These are phyloP conservation scores for Bolboschoenus planiculmis DNA, from an alignment of 176 grass and related monocot genomes.

Conservation along the genomic window DNA sequence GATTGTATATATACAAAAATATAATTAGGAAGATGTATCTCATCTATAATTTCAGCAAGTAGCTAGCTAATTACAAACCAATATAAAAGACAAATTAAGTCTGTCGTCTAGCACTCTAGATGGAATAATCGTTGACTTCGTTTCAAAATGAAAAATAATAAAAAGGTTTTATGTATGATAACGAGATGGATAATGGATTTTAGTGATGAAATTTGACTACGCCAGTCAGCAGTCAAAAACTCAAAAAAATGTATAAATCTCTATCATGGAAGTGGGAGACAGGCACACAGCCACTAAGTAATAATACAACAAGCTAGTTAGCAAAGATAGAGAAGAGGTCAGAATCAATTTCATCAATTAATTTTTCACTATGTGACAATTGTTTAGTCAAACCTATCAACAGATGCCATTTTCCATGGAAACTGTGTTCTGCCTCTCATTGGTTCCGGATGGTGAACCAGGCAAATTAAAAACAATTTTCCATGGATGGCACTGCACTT, in stretches of 20 bases:
- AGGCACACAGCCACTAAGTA: too few species aligned
- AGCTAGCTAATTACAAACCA: too few species aligned
- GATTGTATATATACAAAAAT: too few species aligned
- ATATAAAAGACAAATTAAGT: not conserved
- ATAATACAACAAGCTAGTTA: too few species aligned
- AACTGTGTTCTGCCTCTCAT: too few species aligned
- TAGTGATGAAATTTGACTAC: too few species aligned
- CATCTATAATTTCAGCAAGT: too few species aligned
- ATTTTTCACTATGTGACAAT: not conserved
- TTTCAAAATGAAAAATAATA: not conserved
- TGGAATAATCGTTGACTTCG: not conserved
- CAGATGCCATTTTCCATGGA: not conserved
- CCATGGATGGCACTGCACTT: too few species aligned
- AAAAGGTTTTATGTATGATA: not conserved
- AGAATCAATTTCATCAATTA: not conserved
- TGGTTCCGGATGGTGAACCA: too few species aligned
- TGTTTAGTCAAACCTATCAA: not conserved
- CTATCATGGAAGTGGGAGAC: not conserved
- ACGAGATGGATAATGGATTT: not conserved
- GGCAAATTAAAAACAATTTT: too few species aligned
- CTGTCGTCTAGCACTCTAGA: not conserved
- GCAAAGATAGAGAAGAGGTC: too few species aligned
- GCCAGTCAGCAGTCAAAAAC: not conserved
- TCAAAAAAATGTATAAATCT: not conserved
- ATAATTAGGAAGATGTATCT: too few species aligned